Percentiles rank a stretch among this genome's conserved stretches.
These are phyloP conservation scores for Fusarium virguliforme DNA, from an alignment of 2,329 filamentous ascomycete species.

Conservation along the genomic window DNA sequence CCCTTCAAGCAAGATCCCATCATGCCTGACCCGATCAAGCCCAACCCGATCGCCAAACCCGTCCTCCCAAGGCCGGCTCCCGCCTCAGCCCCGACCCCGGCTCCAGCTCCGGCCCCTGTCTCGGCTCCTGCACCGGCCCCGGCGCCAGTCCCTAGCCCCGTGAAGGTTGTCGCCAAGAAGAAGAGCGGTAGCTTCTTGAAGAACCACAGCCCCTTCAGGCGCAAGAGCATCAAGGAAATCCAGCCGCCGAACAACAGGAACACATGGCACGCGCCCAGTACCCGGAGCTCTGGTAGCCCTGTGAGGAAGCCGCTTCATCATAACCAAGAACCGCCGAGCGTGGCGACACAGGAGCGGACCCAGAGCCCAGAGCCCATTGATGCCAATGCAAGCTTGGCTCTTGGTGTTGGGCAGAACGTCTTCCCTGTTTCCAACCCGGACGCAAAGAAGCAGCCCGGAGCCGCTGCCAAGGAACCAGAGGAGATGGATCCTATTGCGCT, in stretches of 20 bases:
- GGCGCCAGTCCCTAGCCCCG: slow-evolving; percentile 60
- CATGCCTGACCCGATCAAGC: slow-evolving; percentile 20
- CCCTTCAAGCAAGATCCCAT: slow-evolving; percentile 76
- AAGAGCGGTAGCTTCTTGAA: slow-evolving; percentile 93
- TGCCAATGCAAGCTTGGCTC: slow-evolving; percentile 90
- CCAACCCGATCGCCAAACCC: slow-evolving; percentile 1
- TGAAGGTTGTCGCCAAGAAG: slow-evolving; percentile 78
- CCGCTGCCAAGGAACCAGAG: slow-evolving; percentile 63
- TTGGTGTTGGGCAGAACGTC: slow-evolving; percentile 96
- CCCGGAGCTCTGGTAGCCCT: slow-evolving; percentile 51
- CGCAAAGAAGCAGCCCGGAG: slow-evolving; percentile 60
- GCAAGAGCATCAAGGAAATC: slow-evolving; percentile 88
- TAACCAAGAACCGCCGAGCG: slow-evolving; percentile 56
- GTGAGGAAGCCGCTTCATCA: slow-evolving; percentile 61
- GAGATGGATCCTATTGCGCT: slow-evolving; percentile 91
- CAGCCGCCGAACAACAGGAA: slow-evolving; percentile 68
- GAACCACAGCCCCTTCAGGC: slow-evolving; percentile 90
- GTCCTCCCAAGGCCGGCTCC: not conserved
- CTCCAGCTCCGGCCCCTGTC: not conserved
- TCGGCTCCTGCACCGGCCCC: not conserved
- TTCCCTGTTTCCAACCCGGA: slow-evolving; percentile 91
- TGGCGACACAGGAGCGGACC: slow-evolving; percentile 61
- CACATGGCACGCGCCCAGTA: slow-evolving; percentile 69
- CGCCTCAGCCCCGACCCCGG: not conserved
- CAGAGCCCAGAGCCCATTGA: slow-evolving; percentile 89